phyloP scores from a whole-genome alignment of 805 yeast species.

The Metschnikowia similis region DNA sequence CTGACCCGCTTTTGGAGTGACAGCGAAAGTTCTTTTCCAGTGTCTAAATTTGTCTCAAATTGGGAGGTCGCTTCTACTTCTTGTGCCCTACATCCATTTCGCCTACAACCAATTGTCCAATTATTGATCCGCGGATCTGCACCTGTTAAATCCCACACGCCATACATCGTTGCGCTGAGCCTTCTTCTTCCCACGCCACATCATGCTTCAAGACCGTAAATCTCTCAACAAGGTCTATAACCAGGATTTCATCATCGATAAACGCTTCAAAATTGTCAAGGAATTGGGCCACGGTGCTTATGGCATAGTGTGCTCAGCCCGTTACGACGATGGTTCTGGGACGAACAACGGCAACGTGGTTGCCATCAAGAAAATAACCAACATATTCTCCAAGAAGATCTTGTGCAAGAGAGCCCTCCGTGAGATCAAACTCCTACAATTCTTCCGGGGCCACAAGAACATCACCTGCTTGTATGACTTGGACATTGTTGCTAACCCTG shows the following conservation, averaged over 20 bases:
- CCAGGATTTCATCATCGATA: constrained; percentile 91
- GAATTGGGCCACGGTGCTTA: constrained; percentile 98
- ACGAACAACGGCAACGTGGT: constrained; percentile 45
- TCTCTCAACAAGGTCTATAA: constrained; percentile 45
- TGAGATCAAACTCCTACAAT: constrained; percentile 84
- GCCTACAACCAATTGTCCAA: background rate
- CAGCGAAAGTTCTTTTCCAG: background rate
- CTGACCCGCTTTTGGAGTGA: background rate
- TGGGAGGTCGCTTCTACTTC: background rate
- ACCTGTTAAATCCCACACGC: background rate
- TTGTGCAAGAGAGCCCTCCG: constrained; percentile 88
- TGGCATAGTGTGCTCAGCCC: constrained; percentile 94
- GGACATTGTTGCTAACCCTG: constrained; percentile 74
- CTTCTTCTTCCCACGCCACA: background rate
- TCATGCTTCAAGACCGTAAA: constrained; percentile 27
- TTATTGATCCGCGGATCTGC: constrained; percentile 1
- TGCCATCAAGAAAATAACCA: constrained; percentile 94
- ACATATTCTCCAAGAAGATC: constrained; percentile 86
- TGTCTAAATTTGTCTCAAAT: background rate
- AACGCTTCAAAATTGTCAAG: constrained; percentile 80
- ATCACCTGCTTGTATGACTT: constrained; percentile 93
- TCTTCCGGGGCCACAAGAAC: constrained; percentile 93
- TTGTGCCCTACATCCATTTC: background rate
- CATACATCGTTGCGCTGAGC: background rate
- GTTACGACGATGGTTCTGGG: constrained; percentile 64